Percentiles rank a stretch among this genome's conserved stretches.
phyloP scores from a whole-genome alignment of 2,329 filamentous ascomycete genomes.

The Colletotrichum sansevieriae region DNA sequence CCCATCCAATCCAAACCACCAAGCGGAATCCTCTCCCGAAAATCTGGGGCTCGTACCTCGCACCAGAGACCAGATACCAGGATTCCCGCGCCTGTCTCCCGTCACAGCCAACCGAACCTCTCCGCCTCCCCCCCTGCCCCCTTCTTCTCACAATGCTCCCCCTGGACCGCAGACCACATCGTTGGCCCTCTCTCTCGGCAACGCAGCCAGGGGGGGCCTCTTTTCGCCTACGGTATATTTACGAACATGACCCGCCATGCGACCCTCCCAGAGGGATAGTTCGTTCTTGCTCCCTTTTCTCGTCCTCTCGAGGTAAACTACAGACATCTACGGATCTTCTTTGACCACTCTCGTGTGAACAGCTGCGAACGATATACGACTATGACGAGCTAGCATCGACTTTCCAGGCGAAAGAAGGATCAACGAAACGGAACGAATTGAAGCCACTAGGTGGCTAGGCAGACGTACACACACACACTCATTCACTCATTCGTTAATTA shows the following conservation, averaged over 20 bases:
- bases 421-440: constrained; percentile 7
- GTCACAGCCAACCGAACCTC: constrained; percentile 23
- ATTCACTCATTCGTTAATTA: neutral
- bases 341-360: neutral
- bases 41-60: constrained; percentile 20
- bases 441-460: constrained; percentile 2
- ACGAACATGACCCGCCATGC: constrained; percentile 24
- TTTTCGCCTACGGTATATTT: constrained; percentile 17
- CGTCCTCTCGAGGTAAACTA: neutral
- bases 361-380: neutral
- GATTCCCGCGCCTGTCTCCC: constrained; percentile 14
- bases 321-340: neutral
- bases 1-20: constrained; percentile 14
- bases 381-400: constrained; percentile 17
- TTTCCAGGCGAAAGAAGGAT: neutral
- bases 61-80: constrained; percentile 11
- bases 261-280: neutral
- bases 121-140: constrained; percentile 4
- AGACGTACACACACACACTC: neutral
- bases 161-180: constrained; percentile 18
- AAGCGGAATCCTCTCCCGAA: constrained; percentile 27
- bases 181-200: constrained; percentile 6
- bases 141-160: neutral
- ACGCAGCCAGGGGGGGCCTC: neutral
- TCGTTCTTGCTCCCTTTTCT: constrained; percentile 12